A percentile compares a stretch with the other conserved stretches of the same genome.
Evolutionary conservation across 2,329 filamentous ascomycete species (phyloP).

Genomic region (Fusarium phyllophilum): DNA sequence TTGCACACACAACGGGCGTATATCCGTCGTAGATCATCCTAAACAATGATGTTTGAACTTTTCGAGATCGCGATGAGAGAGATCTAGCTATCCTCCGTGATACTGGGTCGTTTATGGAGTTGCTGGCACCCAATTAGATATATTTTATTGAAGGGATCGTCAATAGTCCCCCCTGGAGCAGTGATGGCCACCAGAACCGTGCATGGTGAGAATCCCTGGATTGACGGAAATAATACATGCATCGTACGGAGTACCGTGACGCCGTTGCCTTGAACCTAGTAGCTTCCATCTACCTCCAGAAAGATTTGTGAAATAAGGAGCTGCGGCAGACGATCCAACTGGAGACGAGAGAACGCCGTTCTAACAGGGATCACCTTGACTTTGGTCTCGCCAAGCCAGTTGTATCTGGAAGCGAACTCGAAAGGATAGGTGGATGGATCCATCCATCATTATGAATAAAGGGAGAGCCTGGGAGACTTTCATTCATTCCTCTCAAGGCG

Average conservation of each 20-base stretch:
- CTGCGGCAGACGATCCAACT: slow-evolving; percentile 3
- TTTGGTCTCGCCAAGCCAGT: slow-evolving; percentile 6
- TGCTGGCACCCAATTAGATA: neutral
- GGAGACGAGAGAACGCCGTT: neutral
- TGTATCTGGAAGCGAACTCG: slow-evolving; percentile 9
- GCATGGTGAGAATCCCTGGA: slow-evolving; percentile 4
- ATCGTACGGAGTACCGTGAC: neutral
- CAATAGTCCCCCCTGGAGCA: neutral
- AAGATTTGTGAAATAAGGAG: slow-evolving; percentile 17
- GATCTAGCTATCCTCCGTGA: neutral
- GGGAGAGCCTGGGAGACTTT: neutral
- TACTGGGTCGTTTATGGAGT: neutral
- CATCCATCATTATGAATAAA: slow-evolving; percentile 8
- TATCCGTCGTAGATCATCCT: slow-evolving; percentile 9
- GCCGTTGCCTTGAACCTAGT: neutral
- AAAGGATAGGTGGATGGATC: slow-evolving; percentile 15
- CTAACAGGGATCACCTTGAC: neutral
- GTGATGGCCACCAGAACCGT: neutral
- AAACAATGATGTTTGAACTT: neutral
- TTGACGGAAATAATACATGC: slow-evolving; percentile 6
- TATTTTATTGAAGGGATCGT: neutral
- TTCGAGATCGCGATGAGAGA: slow-evolving; percentile 6
- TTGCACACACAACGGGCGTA: neutral
- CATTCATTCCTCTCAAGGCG: slow-evolving; percentile 14
- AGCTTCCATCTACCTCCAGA: slow-evolving; percentile 4